These are phyloP conservation scores for Yarrowia keelungensis DNA, from an alignment of 805 yeast species.

Conservation along the genomic window DNA sequence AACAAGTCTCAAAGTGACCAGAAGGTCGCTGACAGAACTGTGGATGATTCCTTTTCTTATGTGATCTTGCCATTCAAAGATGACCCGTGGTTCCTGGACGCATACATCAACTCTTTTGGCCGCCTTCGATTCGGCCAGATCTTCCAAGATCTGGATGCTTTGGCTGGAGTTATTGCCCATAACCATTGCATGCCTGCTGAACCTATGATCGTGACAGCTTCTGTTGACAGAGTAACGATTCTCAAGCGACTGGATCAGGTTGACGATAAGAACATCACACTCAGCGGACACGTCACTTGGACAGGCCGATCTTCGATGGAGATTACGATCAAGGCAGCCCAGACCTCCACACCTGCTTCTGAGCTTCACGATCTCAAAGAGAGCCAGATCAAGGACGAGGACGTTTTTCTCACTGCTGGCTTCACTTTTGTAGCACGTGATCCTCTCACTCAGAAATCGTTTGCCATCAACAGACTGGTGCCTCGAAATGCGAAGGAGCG, in stretches of 20 bases:
- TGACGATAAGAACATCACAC: conserved; percentile 71
- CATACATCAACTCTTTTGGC: conserved; percentile 90
- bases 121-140: conserved; percentile 89
- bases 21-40: conserved; percentile 71
- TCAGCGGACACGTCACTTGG: conserved; percentile 93
- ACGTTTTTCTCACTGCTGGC: conserved; percentile 83
- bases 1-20: conserved; percentile 70
- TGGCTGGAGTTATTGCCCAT: conserved; percentile 93
- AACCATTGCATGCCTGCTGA: conserved; percentile 94
- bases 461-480: conserved; percentile 80
- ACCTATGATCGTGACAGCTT: conserved; percentile 92
- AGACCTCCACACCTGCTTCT: conserved; percentile 66
- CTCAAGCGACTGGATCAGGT: conserved; percentile 83
- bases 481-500: conserved; percentile 80
- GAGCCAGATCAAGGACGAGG: conserved; percentile 64
- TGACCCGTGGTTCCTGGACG: conserved; percentile 81
- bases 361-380: conserved; percentile 58
- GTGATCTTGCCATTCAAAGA: conserved; percentile 78
- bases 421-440: conserved; percentile 96
- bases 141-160: conserved; percentile 91
- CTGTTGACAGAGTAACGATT: conserved; percentile 90
- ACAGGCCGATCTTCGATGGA: conserved; percentile 97
- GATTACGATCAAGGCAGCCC: conserved; percentile 86
- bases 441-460: conserved; percentile 88
- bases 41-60: conserved; percentile 67